Evolutionary conservation across 148 eudicot genomes (phyloP).

Genomic region (Selenicereus undatus): DNA sequence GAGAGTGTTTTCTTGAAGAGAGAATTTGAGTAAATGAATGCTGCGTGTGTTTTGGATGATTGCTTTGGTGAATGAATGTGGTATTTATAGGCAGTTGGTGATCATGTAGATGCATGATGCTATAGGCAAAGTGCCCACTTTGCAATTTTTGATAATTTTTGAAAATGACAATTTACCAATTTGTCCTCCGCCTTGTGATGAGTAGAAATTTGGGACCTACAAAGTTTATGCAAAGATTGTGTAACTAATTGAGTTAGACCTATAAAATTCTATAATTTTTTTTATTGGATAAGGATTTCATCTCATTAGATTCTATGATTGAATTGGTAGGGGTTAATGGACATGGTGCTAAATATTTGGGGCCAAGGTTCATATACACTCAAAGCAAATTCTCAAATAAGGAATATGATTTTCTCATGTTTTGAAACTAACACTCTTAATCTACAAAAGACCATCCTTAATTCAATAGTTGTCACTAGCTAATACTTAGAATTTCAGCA

Average conservation of each 20-base stretch:
- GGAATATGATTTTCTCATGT: too few species aligned
- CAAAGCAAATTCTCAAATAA: too few species aligned
- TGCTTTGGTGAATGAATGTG: conserved; percentile 9
- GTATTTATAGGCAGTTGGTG: conserved; percentile 29
- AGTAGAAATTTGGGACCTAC: not conserved
- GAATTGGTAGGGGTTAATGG: too few species aligned
- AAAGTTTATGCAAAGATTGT: not conserved
- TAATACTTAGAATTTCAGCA: too few species aligned
- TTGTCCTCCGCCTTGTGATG: not conserved
- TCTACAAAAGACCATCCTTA: too few species aligned
- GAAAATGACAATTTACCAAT: conserved; percentile 23
- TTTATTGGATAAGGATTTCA: too few species aligned
- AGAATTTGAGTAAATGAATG: not conserved
- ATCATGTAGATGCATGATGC: conserved; percentile 16
- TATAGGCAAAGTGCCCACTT: conserved; percentile 5
- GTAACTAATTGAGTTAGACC: not conserved
- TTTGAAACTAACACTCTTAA: too few species aligned
- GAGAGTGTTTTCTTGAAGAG: not conserved
- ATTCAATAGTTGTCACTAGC: too few species aligned
- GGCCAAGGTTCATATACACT: too few species aligned
- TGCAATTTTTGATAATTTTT: not conserved
- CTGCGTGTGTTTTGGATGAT: not conserved
- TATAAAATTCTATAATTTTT: too few species aligned
- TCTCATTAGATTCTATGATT: too few species aligned
- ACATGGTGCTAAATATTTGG: too few species aligned